Conservation (phyloP, 768 basidiomycete genomes). For the Chalciporus pseudorubinellus region DNA sequence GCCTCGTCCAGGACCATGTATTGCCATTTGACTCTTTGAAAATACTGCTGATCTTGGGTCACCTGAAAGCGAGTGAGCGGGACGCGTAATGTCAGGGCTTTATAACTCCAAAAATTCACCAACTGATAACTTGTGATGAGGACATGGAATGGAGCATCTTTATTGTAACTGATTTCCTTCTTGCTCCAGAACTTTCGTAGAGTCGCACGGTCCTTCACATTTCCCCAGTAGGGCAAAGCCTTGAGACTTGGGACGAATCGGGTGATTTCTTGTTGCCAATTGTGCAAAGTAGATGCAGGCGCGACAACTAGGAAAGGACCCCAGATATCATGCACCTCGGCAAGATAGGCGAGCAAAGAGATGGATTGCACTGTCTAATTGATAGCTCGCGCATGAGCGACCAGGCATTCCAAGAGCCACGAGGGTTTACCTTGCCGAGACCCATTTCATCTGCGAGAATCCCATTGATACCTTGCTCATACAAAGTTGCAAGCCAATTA, state of each 20-base stretch:
- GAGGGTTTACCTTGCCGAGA: conserved; percentile 41
- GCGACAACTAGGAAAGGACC: conserved; percentile 98
- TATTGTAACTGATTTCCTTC: conserved; percentile 92
- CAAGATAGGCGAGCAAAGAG: conserved; percentile 90
- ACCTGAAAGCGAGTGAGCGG: conserved; percentile 47
- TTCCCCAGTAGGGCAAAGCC: conserved; percentile 97
- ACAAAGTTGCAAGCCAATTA: conserved; percentile 96
- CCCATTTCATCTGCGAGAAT: no score
- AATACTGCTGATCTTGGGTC: conserved; percentile 96
- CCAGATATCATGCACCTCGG: conserved; percentile 98
- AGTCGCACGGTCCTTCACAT: conserved; percentile 91
- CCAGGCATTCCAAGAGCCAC: conserved; percentile 6
- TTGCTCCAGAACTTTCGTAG: conserved; percentile 97
- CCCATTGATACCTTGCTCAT: conserved; percentile 86
- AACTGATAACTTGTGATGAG: conserved; percentile 97
- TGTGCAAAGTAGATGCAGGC: conserved; percentile 95
- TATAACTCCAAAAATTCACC: conserved; percentile 41
- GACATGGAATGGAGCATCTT: conserved; percentile 95
- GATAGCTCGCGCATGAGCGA: not conserved
- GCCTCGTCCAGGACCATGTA: conserved; percentile 99
- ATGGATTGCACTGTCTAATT: conserved; percentile 94
- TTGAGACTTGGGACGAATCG: conserved; percentile 93
- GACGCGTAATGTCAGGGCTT: not conserved
- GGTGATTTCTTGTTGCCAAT: conserved; percentile 98
- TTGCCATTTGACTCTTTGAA: conserved; percentile 97